Conservation (phyloP, 805 yeast species). For the Nakazawaea wickerhamii region DNA sequence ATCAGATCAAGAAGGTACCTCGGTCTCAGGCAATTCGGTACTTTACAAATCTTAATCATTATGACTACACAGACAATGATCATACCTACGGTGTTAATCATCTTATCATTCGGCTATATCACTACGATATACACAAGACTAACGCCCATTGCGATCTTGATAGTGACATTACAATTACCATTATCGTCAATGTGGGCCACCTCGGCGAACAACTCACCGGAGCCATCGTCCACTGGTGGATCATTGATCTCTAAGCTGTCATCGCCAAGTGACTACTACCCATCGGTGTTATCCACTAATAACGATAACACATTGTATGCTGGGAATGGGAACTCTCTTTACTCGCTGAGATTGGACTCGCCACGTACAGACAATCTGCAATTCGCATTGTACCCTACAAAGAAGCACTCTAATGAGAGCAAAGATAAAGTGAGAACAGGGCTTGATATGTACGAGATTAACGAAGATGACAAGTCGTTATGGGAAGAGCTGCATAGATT, state of each 20-base stretch:
- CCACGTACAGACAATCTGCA: too few species aligned
- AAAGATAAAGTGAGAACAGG: conserved; percentile 21
- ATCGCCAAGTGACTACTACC: conserved; percentile 15
- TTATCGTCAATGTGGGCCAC: conserved; percentile 87
- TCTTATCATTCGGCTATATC: conserved; percentile 43
- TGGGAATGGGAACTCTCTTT: neutral
- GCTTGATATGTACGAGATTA: conserved; percentile 21
- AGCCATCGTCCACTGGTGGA: conserved; percentile 33
- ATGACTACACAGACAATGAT: conserved; percentile 81
- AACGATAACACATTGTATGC: conserved; percentile 13
- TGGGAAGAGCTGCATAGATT: conserved; percentile 11
- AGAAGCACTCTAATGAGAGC: neutral
- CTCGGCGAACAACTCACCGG: conserved; percentile 46
- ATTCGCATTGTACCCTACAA: conserved; percentile 2
- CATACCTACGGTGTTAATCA: conserved; percentile 65
- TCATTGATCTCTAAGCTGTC: conserved; percentile 17
- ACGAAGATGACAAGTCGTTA: conserved; percentile 9
- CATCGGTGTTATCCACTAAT: conserved; percentile 13
- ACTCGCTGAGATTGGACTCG: too few species aligned
- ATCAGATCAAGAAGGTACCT: conserved; percentile 65
- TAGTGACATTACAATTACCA: conserved; percentile 73
- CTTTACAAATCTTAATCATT: conserved; percentile 72
- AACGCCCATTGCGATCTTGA: conserved; percentile 48
- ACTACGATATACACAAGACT: conserved; percentile 27
- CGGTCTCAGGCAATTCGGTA: conserved; percentile 80